Evolutionary conservation across 441 rosid genomes (phyloP), one percentile per base, ranked within the genome.

Genomic region (Populus trichocarpa): DNA sequence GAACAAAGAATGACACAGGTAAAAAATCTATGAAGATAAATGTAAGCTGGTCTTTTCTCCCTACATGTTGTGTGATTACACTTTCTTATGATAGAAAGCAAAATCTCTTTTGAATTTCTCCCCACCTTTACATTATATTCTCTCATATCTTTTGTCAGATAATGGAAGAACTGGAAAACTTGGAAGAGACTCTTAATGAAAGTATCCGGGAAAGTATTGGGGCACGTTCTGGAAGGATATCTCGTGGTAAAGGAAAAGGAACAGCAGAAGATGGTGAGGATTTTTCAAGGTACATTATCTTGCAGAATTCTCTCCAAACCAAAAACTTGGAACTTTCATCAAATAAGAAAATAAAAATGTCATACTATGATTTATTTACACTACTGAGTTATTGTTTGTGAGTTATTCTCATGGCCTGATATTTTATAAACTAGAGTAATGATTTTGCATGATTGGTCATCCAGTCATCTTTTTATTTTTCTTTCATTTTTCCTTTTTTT

Each of bases 111-210:
- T 13, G 57, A 8, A 2, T 23, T 46, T 40, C 22, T 35, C 18
- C 12, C 53, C 20, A n/a, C 32, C 20, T 64, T 33, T 14, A 35
- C 42, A 30, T 78, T 65, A 61, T 53, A 16, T 78, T 77, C 79
- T 75, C 53, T 28, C 40, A 5, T 65, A 20, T 38, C 74, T 61
- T 61, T 69, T 80, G 70, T 77, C 86, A 96, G 99, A 79, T 94
- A 75, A 71, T 92, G 83, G 98, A 96, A 87, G 99, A 96, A 80
- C 90, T 96, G 81, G 99, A 96, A 85, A 94, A 86, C 89, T 88
- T 96, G 89, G 99, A 96, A 82, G 99, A 94, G 87, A 94, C 98
- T 6, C 77, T 94, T 72, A 94, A 96, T 83, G 98, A 94, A 73
- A 93, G 98, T 81, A 96, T 96, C 78, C 87, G 84, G 77, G 98